Base-by-base conservation (phyloP, 78 protist species). In the Dictyostelium intermedium region DNA sequence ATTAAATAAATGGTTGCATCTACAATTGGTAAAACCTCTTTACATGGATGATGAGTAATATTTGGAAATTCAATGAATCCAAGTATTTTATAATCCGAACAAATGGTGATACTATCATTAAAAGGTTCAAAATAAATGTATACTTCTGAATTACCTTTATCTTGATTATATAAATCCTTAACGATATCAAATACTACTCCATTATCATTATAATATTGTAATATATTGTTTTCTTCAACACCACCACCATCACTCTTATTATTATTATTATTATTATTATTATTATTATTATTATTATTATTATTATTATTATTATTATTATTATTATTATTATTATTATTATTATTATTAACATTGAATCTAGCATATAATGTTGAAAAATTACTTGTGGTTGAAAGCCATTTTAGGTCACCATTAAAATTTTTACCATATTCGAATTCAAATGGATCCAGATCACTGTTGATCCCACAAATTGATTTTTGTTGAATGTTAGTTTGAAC, bases 81-180 rank as follows among this genome's bases (percentile, higher is more conserved):
- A 16, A 82, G 10, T 16, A 82, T 82, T 82, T n/a, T 20, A 23
- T 20, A 82, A 60, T 82, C 86, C 23, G 86, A 72, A 47, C 8
- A 56, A 18, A 82, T 10, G 3, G 50, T 56, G 5, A 82, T 27
- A 35, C 66, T 56, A 27, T 34, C 37, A 32, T 50, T 32, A 25
- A 25, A 82, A 16, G 86, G 70, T 60, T 82, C 86, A 56, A 82
- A 56, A 35, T 11, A 25, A 23, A 82, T 35, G 47, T 18, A 34
- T 7, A 82, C 13, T 2, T 56, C 39, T 7, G 50, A 34, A 11
- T 32, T 37, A 35, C 86, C 86, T 23, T 34, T 82, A 2, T 8
- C 20, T 56, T 82, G 86, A 7, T 13, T 39, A 10, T 47, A 32
- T 56, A 76, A 47, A 34, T 82, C 74, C n/a, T 82, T 72, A 10